Evolutionary conservation across 2,329 filamentous ascomycete species (phyloP).

Genomic region (Ilyonectria robusta): DNA sequence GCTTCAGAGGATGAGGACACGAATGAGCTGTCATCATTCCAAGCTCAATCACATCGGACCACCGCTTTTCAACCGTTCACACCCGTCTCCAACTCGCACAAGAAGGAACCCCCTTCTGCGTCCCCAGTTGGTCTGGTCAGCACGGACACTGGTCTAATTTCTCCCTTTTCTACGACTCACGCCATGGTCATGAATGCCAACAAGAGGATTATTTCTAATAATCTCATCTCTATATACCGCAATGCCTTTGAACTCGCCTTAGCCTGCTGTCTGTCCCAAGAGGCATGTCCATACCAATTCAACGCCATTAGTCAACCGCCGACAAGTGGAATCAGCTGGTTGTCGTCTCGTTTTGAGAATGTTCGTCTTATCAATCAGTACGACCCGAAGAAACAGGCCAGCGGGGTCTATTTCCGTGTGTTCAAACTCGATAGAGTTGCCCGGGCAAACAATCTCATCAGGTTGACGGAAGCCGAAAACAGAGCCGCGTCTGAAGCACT

Average conservation of each 20-base stretch:
- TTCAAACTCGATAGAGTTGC: conserved; percentile 62
- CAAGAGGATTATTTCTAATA: conserved; percentile 45
- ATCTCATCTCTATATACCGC: conserved; percentile 61
- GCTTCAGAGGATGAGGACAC: no score
- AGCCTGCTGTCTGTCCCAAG: conserved; percentile 67
- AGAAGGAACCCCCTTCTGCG: conserved; percentile 36
- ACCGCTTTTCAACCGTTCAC: conserved; percentile 41
- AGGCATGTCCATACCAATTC: conserved; percentile 63
- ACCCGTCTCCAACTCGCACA: conserved; percentile 43
- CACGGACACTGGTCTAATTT: conserved; percentile 40
- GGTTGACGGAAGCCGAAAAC: conserved; percentile 58
- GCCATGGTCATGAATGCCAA: conserved; percentile 45
- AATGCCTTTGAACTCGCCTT: conserved; percentile 67
- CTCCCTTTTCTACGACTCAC: conserved; percentile 43
- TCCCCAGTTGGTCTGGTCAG: conserved; percentile 33
- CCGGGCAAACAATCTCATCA: conserved; percentile 55
- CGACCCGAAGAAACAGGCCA: conserved; percentile 48
- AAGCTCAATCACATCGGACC: no score
- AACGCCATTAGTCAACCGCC: conserved; percentile 26
- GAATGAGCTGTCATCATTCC: no score
- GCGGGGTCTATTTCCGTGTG: conserved; percentile 64
- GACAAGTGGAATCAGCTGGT: conserved; percentile 43
- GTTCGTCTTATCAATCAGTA: conserved; percentile 40
- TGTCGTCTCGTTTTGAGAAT: conserved; percentile 43
- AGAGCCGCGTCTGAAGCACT: conserved; percentile 61